Conservation (phyloP, 106 monocot species). For the Amphibolis antarctica region DNA sequence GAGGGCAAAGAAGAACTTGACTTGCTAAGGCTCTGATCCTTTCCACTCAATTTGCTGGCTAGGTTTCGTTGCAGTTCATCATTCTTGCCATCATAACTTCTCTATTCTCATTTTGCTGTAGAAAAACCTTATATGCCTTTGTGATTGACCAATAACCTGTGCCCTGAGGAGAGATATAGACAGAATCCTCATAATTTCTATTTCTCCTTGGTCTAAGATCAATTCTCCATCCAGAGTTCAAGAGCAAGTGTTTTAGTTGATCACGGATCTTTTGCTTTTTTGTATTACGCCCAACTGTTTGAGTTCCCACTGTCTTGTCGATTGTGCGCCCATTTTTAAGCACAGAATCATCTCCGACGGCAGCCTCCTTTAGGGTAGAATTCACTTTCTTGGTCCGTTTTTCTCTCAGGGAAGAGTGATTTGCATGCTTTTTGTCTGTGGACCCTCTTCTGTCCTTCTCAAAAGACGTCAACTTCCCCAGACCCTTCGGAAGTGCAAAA, state of each 20-base stretch:
- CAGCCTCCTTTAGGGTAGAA: neutral
- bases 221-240: slow-evolving; percentile 70
- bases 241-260: slow-evolving; percentile 46
- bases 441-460: neutral
- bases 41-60: neutral
- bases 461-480: neutral
- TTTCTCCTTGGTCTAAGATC: slow-evolving; percentile 50
- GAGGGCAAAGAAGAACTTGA: slow-evolving; percentile 7
- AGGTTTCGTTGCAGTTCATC: slow-evolving; percentile 10
- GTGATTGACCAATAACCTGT: slow-evolving; percentile 67
- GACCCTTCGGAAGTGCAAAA: neutral
- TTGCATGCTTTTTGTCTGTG: neutral
- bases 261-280: slow-evolving; percentile 41
- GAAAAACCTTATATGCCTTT: slow-evolving; percentile 53
- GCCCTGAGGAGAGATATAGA: slow-evolving; percentile 61
- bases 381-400: neutral
- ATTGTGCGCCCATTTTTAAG: neutral
- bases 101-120: slow-evolving; percentile 7
- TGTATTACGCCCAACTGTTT: slow-evolving; percentile 9
- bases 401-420: neutral
- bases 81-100: slow-evolving; percentile 3
- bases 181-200: slow-evolving; percentile 47
- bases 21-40: slow-evolving; percentile 3
- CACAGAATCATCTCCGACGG: neutral
- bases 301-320: neutral